These are phyloP conservation scores for Ophiostoma fasciatum DNA, from an alignment of 2,329 filamentous ascomycete genomes.

Conservation along the genomic window DNA sequence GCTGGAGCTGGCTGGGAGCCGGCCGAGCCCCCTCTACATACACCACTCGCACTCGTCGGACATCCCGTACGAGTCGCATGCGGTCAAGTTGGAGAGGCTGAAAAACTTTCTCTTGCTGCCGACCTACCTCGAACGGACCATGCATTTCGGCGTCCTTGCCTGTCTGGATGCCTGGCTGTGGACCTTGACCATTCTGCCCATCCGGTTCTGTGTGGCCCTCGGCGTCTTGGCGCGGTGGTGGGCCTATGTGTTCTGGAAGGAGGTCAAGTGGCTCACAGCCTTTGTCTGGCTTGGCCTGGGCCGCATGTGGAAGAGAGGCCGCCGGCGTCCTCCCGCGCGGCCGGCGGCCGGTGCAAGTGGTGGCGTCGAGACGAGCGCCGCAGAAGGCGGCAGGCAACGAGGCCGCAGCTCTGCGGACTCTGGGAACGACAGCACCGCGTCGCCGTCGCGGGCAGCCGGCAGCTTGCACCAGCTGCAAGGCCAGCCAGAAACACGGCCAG, in stretches of 20 bases:
- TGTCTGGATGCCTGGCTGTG: slow-evolving; percentile 95
- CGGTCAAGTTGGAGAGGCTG: slow-evolving; percentile 80
- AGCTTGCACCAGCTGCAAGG: not conserved
- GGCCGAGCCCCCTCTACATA: slow-evolving; percentile 51
- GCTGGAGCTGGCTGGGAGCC: slow-evolving; percentile 45
- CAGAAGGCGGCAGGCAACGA: not conserved
- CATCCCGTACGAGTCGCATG: slow-evolving; percentile 77
- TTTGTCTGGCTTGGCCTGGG: slow-evolving; percentile 73
- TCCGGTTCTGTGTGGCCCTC: slow-evolving; percentile 72
- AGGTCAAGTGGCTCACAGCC: slow-evolving; percentile 53
- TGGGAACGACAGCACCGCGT: not conserved
- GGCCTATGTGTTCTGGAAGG: slow-evolving; percentile 54
- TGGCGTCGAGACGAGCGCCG: too few species aligned
- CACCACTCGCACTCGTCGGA: slow-evolving; percentile 42
- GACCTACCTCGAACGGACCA: slow-evolving; percentile 64
- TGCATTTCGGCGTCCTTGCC: slow-evolving; percentile 77
- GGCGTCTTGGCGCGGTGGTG: slow-evolving; percentile 68
- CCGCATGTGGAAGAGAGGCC: slow-evolving; percentile 55
- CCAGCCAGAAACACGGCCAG: not conserved
- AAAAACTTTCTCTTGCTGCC: slow-evolving; percentile 79
- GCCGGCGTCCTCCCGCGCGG: too few species aligned
- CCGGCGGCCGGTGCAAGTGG: too few species aligned
- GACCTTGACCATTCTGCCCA: slow-evolving; percentile 85
- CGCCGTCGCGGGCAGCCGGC: not conserved
- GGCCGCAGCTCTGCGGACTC: slow-evolving; percentile 5